A percentile compares a stretch with the other conserved stretches of the same genome.
Evolutionary conservation across 208 protist species (phyloP).

Genomic region (Trypanosoma platydactyli): DNA sequence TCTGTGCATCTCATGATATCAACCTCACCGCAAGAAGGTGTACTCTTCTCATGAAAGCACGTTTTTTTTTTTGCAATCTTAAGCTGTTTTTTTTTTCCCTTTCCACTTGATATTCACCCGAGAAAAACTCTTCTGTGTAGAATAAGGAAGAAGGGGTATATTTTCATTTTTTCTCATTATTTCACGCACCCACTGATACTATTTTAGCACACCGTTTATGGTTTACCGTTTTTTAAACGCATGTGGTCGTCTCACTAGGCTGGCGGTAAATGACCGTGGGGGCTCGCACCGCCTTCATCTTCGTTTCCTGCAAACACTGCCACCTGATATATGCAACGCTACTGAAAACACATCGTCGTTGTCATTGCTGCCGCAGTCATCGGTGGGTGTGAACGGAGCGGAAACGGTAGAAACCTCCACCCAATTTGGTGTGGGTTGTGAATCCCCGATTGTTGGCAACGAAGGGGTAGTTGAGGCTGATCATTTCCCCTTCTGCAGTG

Average conservation of each 20-base stretch:
- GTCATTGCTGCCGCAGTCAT: background rate
- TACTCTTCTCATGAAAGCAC: too few relatives aligned
- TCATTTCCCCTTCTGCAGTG: background rate
- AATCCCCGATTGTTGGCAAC: background rate
- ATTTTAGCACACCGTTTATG: background rate
- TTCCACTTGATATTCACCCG: too few relatives aligned
- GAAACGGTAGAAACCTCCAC: background rate
- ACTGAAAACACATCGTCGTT: background rate
- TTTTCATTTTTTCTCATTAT: too few relatives aligned
- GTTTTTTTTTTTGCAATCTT: too few relatives aligned
- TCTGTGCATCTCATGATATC: too few relatives aligned
- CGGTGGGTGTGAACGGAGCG: background rate
- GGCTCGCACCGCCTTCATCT: background rate
- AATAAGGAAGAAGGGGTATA: too few relatives aligned
- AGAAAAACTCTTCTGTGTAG: too few relatives aligned
- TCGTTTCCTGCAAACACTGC: background rate
- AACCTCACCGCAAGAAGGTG: too few relatives aligned
- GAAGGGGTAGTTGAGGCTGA: background rate
- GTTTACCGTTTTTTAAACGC: background rate
- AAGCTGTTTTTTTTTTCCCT: too few relatives aligned
- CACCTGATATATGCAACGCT: background rate
- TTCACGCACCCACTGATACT: background rate
- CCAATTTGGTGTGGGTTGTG: background rate
- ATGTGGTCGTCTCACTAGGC: constrained; percentile 1
- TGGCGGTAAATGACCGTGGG: constrained; percentile 2